Evolutionary conservation across 176 grass and related monocot genomes (phyloP).

Genomic region (Metroxylon sagu): DNA sequence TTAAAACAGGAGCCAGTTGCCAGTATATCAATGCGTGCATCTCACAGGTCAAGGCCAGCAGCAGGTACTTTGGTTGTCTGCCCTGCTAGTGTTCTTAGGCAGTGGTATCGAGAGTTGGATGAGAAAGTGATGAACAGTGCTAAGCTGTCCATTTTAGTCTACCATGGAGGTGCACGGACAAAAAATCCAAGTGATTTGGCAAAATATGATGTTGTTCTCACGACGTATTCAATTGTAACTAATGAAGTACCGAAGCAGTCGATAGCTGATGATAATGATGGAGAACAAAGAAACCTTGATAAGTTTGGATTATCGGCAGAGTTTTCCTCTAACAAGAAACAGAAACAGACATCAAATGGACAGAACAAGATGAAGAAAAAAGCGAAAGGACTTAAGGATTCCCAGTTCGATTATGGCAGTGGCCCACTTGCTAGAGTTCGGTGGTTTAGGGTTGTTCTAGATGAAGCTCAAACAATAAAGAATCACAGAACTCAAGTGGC

Average conservation of each 20-base stretch:
- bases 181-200: conserved; percentile 71
- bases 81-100: conserved; percentile 87
- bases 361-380: conserved; percentile 56
- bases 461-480: conserved; percentile 99
- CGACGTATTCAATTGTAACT: conserved; percentile 90
- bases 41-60: conserved; percentile 48
- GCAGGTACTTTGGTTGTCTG: conserved; percentile 94
- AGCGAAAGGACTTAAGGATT: conserved; percentile 60
- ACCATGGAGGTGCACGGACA: conserved; percentile 93
- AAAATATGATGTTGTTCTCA: conserved; percentile 90
- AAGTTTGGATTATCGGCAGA: conserved; percentile 35
- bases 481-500: conserved; percentile 89
- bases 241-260: conserved; percentile 96
- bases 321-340: conserved; percentile 61
- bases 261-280: conserved; percentile 44
- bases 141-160: conserved; percentile 79
- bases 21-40: conserved; percentile 30
- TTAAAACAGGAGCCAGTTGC: conserved; percentile 31
- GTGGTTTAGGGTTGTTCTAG: conserved; percentile 96
- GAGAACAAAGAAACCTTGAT: conserved; percentile 63
- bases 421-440: conserved; percentile 83
- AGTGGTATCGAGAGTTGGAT: conserved; percentile 72
- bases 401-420: conserved; percentile 47
- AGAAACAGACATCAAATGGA: conserved; percentile 31
- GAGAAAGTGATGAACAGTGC: conserved; percentile 67